phyloP scores from a whole-genome alignment of 2,329 filamentous ascomycete genomes.

The Neopestalotiopsis rosae region DNA sequence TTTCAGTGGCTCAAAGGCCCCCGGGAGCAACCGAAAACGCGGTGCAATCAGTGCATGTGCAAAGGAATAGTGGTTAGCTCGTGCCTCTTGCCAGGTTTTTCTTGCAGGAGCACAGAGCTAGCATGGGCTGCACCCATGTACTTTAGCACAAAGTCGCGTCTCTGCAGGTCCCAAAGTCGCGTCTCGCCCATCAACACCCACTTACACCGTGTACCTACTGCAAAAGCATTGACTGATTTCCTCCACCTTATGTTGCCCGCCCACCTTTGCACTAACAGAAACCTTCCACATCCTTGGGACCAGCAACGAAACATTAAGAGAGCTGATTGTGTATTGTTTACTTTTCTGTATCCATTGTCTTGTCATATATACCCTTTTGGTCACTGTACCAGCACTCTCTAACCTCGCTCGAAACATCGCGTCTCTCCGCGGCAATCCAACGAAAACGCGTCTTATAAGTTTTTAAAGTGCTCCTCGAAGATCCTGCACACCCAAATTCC shows the following conservation, averaged over 20 bases:
- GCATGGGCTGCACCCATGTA: neutral
- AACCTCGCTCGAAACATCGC: neutral
- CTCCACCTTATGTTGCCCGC: neutral
- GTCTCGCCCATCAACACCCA: slow-evolving; percentile 15
- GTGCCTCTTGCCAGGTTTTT: neutral
- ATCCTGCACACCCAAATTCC: neutral
- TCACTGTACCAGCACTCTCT: neutral
- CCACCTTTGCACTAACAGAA: slow-evolving; percentile 12
- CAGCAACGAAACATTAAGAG: neutral
- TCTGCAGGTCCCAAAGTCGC: slow-evolving; percentile 2
- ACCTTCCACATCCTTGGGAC: slow-evolving; percentile 5
- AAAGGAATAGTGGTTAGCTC: neutral
- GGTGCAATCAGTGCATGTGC: neutral
- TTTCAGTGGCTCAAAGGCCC: neutral
- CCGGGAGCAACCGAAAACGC: neutral
- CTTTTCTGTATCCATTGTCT: neutral
- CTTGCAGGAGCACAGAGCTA: neutral
- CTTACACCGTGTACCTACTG: slow-evolving; percentile 1
- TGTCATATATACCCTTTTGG: neutral
- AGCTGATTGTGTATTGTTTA: slow-evolving; percentile 1
- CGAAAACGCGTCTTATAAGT: slow-evolving; percentile 1
- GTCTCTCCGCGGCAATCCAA: neutral
- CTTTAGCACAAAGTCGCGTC: slow-evolving; percentile 9
- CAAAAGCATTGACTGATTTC: slow-evolving; percentile 1
- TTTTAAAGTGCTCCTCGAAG: neutral